Conservation (phyloP, 2,329 filamentous ascomycete genomes). For the Escovopsis sp. region DNA sequence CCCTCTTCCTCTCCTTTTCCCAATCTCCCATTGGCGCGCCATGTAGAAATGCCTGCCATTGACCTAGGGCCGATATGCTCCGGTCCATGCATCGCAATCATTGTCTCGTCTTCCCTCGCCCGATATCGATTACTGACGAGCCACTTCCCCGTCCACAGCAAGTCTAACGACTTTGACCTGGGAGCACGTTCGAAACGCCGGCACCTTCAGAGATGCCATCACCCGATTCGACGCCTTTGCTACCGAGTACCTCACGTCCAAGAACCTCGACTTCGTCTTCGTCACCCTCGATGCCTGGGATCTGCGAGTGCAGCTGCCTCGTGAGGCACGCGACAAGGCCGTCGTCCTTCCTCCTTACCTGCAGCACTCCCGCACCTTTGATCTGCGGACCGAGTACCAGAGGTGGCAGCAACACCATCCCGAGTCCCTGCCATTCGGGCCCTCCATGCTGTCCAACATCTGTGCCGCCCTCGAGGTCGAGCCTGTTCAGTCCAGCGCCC, state of each 20-base stretch:
- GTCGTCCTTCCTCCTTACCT: conserved; percentile 93
- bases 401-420: conserved; percentile 97
- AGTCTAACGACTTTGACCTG: conserved; percentile 95
- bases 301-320: conserved; percentile 88
- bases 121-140: too few relatives aligned
- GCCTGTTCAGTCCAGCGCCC: conserved; percentile 89
- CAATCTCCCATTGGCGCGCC: not conserved
- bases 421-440: conserved; percentile 90
- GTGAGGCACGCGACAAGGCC: conserved; percentile 94
- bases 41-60: too few relatives aligned
- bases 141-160: conserved; percentile 38
- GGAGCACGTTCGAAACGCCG: conserved; percentile 96
- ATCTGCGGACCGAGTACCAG: conserved; percentile 93
- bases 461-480: conserved; percentile 97
- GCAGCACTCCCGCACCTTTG: conserved; percentile 94
- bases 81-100: too few relatives aligned
- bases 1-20: too few relatives aligned
- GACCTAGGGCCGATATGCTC: too few relatives aligned
- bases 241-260: conserved; percentile 74
- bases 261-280: conserved; percentile 94
- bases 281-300: conserved; percentile 98
- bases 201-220: conserved; percentile 92
- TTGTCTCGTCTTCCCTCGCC: too few relatives aligned
- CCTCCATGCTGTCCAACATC: conserved; percentile 90
- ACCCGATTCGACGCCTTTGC: conserved; percentile 89